Percentiles rank a stretch among this genome's conserved stretches.
These are phyloP conservation scores for Xylariaceae sp. DNA, from an alignment of 2,329 filamentous ascomycete genomes.

Conservation along the genomic window DNA sequence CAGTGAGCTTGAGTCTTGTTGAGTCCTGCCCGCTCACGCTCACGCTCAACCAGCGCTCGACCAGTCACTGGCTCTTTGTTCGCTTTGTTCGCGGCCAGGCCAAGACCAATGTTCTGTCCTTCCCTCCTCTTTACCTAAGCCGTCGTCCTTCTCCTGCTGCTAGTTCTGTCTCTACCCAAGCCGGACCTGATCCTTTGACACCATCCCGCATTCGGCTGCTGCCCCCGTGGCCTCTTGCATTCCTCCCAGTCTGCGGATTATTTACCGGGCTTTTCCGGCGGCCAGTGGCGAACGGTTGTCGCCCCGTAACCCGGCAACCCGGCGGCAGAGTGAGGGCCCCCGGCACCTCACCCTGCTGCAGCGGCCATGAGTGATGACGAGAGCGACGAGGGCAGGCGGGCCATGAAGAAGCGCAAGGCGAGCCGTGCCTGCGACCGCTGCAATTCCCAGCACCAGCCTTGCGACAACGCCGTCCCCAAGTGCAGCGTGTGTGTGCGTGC, in stretches of 20 bases:
- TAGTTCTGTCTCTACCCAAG: too few species aligned
- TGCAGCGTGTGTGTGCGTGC: constrained; percentile 41
- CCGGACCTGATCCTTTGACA: neutral
- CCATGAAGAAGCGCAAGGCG: constrained; percentile 35
- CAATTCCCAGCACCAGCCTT: constrained; percentile 44
- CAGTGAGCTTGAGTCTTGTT: too few species aligned
- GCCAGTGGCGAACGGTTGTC: neutral
- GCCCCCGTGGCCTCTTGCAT: neutral
- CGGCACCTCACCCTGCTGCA: constrained; percentile 20
- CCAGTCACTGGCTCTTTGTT: neutral
- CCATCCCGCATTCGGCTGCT: neutral
- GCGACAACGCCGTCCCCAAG: constrained; percentile 43
- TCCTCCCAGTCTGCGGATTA: neutral
- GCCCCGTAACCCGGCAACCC: constrained; percentile 2
- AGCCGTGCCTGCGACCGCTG: constrained; percentile 41
- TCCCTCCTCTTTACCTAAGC: neutral
- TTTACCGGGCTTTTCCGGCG: neutral
- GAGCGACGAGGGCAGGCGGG: constrained; percentile 31
- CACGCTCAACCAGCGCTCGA: too few species aligned
- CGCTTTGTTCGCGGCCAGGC: neutral
- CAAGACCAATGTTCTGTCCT: neutral
- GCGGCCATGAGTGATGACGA: constrained; percentile 35
- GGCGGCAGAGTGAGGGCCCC: constrained; percentile 19
- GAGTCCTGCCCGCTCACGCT: too few species aligned
- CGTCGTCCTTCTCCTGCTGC: neutral